These are phyloP conservation scores for Trichophyton verrucosum DNA, from an alignment of 2,329 filamentous ascomycete genomes.

Conservation along the genomic window DNA sequence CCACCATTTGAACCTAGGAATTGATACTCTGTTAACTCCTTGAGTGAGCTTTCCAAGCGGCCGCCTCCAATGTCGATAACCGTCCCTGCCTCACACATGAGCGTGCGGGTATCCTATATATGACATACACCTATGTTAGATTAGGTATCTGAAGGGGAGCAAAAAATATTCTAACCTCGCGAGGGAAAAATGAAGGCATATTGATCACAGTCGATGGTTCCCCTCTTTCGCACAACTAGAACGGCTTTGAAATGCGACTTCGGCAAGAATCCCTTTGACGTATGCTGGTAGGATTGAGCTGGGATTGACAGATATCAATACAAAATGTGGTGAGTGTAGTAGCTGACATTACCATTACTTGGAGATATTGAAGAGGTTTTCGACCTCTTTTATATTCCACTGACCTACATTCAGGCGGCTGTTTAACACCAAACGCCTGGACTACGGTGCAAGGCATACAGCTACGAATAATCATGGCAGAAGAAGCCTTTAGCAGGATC, in stretches of 20 bases:
- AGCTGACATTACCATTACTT: background rate
- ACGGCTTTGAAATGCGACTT: background rate
- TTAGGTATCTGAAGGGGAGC: background rate
- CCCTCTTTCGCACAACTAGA: background rate
- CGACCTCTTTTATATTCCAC: background rate
- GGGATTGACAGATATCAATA: background rate
- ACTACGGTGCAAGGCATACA: background rate
- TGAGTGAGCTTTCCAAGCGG: background rate
- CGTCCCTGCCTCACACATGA: conserved; percentile 5
- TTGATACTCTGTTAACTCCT: background rate
- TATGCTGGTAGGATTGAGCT: background rate
- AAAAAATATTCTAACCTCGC: background rate
- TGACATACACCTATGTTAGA: background rate
- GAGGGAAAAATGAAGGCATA: background rate
- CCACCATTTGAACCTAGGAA: background rate
- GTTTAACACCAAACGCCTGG: background rate
- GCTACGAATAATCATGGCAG: background rate
- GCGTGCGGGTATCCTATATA: background rate
- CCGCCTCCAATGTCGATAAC: conserved; percentile 6
- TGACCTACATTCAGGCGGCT: background rate
- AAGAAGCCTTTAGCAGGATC: background rate
- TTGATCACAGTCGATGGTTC: background rate
- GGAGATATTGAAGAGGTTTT: background rate
- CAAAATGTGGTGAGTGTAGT: background rate
- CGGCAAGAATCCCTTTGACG: background rate